Percentiles rank a stretch among this genome's conserved stretches.
Conservation (phyloP, 2,329 filamentous ascomycete species). For the Fonsecaea pedrosoi region DNA sequence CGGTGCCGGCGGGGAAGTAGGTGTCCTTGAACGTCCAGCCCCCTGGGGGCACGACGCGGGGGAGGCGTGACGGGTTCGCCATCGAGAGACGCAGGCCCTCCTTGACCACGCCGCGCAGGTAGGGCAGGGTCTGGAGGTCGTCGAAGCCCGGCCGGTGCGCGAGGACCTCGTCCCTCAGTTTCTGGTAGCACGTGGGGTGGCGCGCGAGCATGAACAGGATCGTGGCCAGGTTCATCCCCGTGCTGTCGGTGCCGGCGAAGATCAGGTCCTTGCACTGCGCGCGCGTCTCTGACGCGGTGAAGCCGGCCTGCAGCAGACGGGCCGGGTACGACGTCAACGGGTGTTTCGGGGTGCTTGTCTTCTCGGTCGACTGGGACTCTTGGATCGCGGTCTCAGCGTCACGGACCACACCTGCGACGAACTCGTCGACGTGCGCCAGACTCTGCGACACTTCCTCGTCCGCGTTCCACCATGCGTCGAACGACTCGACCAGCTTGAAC, state of each 20-base stretch:
- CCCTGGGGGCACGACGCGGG: conserved; percentile 54
- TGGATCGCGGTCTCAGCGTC: conserved; percentile 27
- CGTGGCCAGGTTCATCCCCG: conserved; percentile 59
- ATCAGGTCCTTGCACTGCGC: conserved; percentile 43
- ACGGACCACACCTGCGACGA: conserved; percentile 34
- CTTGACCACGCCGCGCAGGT: conserved; percentile 57
- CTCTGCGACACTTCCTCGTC: conserved; percentile 32
- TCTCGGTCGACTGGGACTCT: conserved; percentile 21
- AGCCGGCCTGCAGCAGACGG: conserved; percentile 37
- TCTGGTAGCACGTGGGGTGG: conserved; percentile 49
- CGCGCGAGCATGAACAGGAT: conserved; percentile 56
- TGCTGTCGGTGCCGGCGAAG: conserved; percentile 63
- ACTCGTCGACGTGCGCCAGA: conserved; percentile 37
- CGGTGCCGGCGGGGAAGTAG: conserved; percentile 53
- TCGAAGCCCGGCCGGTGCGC: conserved; percentile 33
- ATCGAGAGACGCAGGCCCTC: conserved; percentile 60
- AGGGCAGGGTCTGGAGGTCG: conserved; percentile 50
- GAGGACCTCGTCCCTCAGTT: conserved; percentile 32
- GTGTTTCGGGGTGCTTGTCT: conserved; percentile 9
- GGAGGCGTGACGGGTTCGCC: conserved; percentile 60
- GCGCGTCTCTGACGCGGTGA: conserved; percentile 34
- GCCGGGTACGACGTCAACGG: conserved; percentile 37
- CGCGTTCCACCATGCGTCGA: conserved; percentile 37
- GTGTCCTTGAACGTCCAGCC: conserved; percentile 48
- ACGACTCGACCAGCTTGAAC: conserved; percentile 38